phyloP scores from a whole-genome alignment of 2,329 filamentous ascomycete genomes.

The Xylariaceae sp. region DNA sequence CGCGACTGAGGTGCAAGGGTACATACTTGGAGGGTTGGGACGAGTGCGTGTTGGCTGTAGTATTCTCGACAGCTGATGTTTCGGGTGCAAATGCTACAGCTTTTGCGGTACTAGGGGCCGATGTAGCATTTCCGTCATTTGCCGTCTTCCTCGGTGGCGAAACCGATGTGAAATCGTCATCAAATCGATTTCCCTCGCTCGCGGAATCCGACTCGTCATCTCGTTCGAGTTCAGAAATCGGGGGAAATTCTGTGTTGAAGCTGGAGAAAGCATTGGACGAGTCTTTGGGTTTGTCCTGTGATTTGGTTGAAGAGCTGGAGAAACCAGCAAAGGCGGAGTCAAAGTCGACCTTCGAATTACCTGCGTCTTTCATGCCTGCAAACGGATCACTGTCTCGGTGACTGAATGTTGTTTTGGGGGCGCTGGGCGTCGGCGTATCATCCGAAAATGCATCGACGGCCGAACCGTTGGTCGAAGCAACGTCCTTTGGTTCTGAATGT shows the following conservation, averaged over 20 bases:
- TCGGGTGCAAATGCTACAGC: conserved; percentile 29
- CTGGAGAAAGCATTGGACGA: conserved; percentile 45
- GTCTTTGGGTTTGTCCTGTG: conserved; percentile 43
- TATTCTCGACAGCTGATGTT: conserved; percentile 24
- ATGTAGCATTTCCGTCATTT: conserved; percentile 26
- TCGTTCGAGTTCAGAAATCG: conserved; percentile 80
- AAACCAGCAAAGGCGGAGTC: conserved; percentile 83
- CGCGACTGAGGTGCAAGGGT: conserved; percentile 8
- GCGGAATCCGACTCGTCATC: conserved; percentile 84
- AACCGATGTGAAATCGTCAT: conserved; percentile 82
- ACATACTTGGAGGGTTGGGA: conserved; percentile 32
- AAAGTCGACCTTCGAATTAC: conserved; percentile 75
- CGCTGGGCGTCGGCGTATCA: conserved; percentile 32
- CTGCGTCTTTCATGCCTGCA: conserved; percentile 47
- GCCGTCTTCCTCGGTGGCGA: conserved; percentile 42
- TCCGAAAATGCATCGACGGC: conserved; percentile 55
- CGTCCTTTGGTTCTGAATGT: conserved; percentile 26
- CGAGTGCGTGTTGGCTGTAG: conserved; percentile 19
- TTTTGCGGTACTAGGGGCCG: conserved; percentile 29
- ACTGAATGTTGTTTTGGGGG: conserved; percentile 26
- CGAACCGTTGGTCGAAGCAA: conserved; percentile 32
- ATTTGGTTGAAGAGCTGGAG: conserved; percentile 49
- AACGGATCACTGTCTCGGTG: conserved; percentile 49
- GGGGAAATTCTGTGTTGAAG: conserved; percentile 82
- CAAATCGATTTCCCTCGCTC: conserved; percentile 79